phyloP scores from a whole-genome alignment of 306 rosid genomes.

The Citrullus mucosospermus region DNA sequence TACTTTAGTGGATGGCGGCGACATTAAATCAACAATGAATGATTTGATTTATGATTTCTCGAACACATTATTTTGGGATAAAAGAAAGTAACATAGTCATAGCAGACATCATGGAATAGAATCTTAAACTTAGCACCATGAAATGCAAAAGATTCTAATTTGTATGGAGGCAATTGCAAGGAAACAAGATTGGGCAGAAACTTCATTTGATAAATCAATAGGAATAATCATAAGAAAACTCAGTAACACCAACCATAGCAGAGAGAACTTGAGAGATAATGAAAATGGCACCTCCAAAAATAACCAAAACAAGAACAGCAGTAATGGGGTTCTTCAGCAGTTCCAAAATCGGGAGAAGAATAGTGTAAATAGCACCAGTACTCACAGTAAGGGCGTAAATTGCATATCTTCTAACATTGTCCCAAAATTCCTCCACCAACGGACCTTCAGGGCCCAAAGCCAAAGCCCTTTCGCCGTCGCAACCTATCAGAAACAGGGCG shows the following conservation, averaged over 20 bases:
- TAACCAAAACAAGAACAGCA: slow-evolving; percentile 51
- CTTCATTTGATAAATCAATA: background rate
- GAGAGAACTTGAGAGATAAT: slow-evolving; percentile 61
- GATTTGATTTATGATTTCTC: background rate
- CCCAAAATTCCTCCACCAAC: slow-evolving; percentile 91
- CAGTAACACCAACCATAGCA: slow-evolving; percentile 86
- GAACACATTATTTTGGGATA: background rate
- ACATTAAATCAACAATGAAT: background rate
- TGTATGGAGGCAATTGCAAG: background rate
- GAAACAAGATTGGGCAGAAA: background rate
- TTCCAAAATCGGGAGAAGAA: slow-evolving; percentile 49
- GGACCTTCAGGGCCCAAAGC: slow-evolving; percentile 96
- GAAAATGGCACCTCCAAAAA: slow-evolving; percentile 52
- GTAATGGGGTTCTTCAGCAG: slow-evolving; percentile 78
- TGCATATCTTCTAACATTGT: slow-evolving; percentile 73
- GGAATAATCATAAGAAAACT: slow-evolving; percentile 50
- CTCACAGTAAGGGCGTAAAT: slow-evolving; percentile 80
- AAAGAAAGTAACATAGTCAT: background rate
- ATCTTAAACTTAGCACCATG: background rate
- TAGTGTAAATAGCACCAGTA: slow-evolving; percentile 66
- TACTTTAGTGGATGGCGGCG: background rate
- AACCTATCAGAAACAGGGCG: slow-evolving; percentile 30
- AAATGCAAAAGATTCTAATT: background rate
- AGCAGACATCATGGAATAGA: background rate
- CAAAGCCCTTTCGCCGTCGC: slow-evolving; percentile 48